A percentile compares a stretch with the other conserved stretches of the same genome.
Evolutionary conservation across 176 grass and related monocot species (phyloP).

Genomic region (Triticum aestivum): IWGSC_CS_RefSeq_v2.1 NC_057803.1:103455242-103455741

Average conservation of each 20-base stretch:
- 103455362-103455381: too few relatives aligned
- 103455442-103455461: too few relatives aligned
- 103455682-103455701: not conserved
- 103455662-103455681: not conserved
- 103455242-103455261: too few relatives aligned
- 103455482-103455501: not conserved
- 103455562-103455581: not conserved
- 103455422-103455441: too few relatives aligned
- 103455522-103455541: slow-evolving; percentile 32
- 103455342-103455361: too few relatives aligned
- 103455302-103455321: too few relatives aligned
- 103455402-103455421: too few relatives aligned
- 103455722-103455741: slow-evolving; percentile 11
- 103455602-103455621: slow-evolving; percentile 1
- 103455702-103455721: not conserved
- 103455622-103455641: slow-evolving; percentile 8
- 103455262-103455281: too few relatives aligned
- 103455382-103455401: too few relatives aligned
- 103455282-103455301: too few relatives aligned
- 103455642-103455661: slow-evolving; percentile 22
- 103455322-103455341: too few relatives aligned
- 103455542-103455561: slow-evolving; percentile 50
- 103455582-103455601: slow-evolving; percentile 20
- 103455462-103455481: too few relatives aligned
- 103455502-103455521: not conserved